A percentile compares a stretch with the other conserved stretches of the same genome.
Evolutionary conservation across 139 green algal species (phyloP).

Genomic region (Chlamydomonas schloesseri): DNA sequence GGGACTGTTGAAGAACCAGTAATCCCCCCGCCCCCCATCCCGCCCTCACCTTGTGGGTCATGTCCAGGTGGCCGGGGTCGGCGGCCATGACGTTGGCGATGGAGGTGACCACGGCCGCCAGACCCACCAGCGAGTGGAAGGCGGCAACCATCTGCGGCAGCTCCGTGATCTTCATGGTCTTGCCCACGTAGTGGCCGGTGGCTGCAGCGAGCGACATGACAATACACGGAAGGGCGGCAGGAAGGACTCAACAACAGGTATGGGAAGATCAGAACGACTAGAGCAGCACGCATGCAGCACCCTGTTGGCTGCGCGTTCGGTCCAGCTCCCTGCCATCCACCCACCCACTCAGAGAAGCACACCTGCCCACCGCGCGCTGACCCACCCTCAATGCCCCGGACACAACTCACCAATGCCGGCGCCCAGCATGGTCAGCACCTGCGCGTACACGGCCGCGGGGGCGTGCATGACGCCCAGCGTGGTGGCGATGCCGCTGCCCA

Average conservation of each 20-base stretch:
- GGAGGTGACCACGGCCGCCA: conserved; percentile 78
- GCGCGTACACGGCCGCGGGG: conserved; percentile 24
- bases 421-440: conserved; percentile 37
- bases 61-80: conserved; percentile 72
- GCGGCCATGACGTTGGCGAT: conserved; percentile 81
- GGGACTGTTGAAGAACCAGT: too few relatives aligned
- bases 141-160: conserved; percentile 83
- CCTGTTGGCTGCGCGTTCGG: too few relatives aligned
- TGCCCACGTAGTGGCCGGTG: conserved; percentile 49
- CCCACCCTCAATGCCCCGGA: too few relatives aligned
- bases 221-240: too few relatives aligned
- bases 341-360: background rate
- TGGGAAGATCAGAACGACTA: too few relatives aligned
- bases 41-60: conserved; percentile 52
- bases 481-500: conserved; percentile 78
- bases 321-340: background rate
- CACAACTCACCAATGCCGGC: conserved; percentile 32
- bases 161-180: conserved; percentile 65
- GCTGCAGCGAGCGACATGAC: too few relatives aligned
- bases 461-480: conserved; percentile 75
- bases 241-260: too few relatives aligned
- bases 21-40: background rate
- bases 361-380: too few relatives aligned
- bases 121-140: conserved; percentile 92
- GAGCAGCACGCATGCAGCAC: too few relatives aligned